Evolutionary conservation across 805 yeast species (phyloP).

Genomic region (Kurtzmaniella cleridarum): DNA sequence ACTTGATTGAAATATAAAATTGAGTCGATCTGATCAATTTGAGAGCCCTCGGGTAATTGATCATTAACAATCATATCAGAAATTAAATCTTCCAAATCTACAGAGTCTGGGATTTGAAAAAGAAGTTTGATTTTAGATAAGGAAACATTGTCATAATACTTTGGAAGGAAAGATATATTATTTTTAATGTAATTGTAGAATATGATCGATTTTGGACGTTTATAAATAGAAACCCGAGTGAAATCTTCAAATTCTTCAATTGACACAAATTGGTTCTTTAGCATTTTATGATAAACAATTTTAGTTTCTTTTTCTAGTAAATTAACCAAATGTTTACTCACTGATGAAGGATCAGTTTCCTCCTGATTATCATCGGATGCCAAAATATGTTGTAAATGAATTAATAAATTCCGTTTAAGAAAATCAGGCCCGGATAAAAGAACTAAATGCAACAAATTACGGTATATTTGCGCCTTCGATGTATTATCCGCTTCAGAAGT

Average conservation of each 20-base stretch:
- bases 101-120: conserved; percentile 10
- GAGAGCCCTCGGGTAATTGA: conserved; percentile 24
- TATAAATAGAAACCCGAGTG: conserved; percentile 4
- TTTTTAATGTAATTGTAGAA: conserved; percentile 22
- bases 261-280: conserved; percentile 12
- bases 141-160: conserved; percentile 23
- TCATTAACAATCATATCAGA: conserved; percentile 29
- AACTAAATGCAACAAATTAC: conserved; percentile 22
- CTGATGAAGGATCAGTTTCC: too few species aligned
- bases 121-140: conserved; percentile 15
- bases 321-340: conserved; percentile 4
- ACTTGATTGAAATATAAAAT: conserved; percentile 15
- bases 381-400: conserved; percentile 4
- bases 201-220: conserved; percentile 4
- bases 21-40: conserved; percentile 28
- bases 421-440: conserved; percentile 2
- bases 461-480: conserved; percentile 2
- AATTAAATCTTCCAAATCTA: conserved; percentile 22
- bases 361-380: too few species aligned
- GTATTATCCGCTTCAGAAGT: conserved; percentile 1
- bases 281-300: conserved; percentile 7
- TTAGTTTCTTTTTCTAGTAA: conserved; percentile 2
- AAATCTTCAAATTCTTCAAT: conserved; percentile 10
- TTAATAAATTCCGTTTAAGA: conserved; percentile 23
- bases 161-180: conserved; percentile 25